Conservation (phyloP, 1,284 basidiomycete species). For the Pseudomicrostroma phylloplanum region DNA sequence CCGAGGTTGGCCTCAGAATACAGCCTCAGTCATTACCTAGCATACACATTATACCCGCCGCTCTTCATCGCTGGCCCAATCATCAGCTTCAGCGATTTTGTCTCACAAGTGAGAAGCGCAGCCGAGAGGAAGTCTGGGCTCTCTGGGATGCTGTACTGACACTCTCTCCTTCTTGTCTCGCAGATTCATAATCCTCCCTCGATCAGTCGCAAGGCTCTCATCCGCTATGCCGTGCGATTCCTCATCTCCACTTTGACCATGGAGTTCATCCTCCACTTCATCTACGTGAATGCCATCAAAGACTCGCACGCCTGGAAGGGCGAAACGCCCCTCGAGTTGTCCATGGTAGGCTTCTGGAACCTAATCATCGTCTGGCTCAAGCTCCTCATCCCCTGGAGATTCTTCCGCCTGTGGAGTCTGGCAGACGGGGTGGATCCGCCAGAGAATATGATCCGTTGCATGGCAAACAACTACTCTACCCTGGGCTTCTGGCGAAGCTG, state of each 20-base stretch:
- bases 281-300: constrained; percentile 97
- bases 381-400: constrained; percentile 94
- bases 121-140: neutral
- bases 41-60: constrained; percentile 81
- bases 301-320: constrained; percentile 65
- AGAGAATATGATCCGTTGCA: constrained; percentile 97
- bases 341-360: constrained; percentile 96
- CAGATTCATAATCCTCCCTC: neutral
- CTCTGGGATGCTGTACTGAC: neutral
- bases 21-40: constrained; percentile 59
- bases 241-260: constrained; percentile 69
- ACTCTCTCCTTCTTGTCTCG: neutral
- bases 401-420: constrained; percentile 92
- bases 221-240: constrained; percentile 68
- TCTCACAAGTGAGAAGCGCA: constrained; percentile 65
- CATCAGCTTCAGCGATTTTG: constrained; percentile 90
- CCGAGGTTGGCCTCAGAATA: constrained; percentile 54
- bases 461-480: constrained; percentile 96
- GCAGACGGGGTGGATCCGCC: constrained; percentile 84
- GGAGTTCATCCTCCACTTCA: constrained; percentile 85
- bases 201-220: constrained; percentile 28
- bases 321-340: constrained; percentile 70
- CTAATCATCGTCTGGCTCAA: constrained; percentile 94
- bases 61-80: constrained; percentile 95
- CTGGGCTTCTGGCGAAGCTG: constrained; percentile 91